These are phyloP conservation scores for Rhizomucor miehei DNA, from an alignment of 371 early-diverging fungal species.

Conservation along the genomic window DNA sequence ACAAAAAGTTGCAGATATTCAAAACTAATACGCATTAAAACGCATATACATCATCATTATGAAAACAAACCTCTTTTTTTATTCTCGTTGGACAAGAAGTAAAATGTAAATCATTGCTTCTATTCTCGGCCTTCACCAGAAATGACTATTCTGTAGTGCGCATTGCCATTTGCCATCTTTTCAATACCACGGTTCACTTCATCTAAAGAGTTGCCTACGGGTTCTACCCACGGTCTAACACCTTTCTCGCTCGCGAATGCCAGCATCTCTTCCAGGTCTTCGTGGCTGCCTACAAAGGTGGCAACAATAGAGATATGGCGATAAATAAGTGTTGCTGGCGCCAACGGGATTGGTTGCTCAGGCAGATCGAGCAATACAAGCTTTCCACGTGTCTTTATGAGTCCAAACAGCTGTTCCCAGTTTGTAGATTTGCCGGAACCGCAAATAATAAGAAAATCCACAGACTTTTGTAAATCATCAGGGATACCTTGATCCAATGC, in stretches of 20 bases:
- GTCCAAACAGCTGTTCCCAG: conserved; percentile 44
- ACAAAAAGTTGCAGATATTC: conserved; percentile 69
- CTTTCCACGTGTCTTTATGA: conserved; percentile 56
- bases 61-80: too few relatives aligned
- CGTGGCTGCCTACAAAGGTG: conserved; percentile 66
- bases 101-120: not conserved
- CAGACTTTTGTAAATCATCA: conserved; percentile 10
- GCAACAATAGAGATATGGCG: conserved; percentile 59
- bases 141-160: conserved; percentile 71
- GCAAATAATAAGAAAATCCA: conserved; percentile 61
- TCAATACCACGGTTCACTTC: conserved; percentile 66
- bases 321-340: conserved; percentile 41
- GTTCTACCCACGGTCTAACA: conserved; percentile 68
- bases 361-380: conserved; percentile 69
- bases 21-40: not conserved
- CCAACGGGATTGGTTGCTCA: conserved; percentile 48
- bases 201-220: conserved; percentile 49
- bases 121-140: conserved; percentile 22
- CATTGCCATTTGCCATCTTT: conserved; percentile 58
- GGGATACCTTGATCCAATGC: conserved; percentile 12
- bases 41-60: too few relatives aligned
- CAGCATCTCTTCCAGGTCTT: conserved; percentile 62
- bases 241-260: conserved; percentile 66
- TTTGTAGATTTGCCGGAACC: conserved; percentile 47
- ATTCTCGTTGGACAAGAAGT: too few relatives aligned